Evolutionary conservation across 169 alveolate species (phyloP), one percentile per base, ranked within the genome.

Genomic region (Sarcocystis neurona): DNA sequence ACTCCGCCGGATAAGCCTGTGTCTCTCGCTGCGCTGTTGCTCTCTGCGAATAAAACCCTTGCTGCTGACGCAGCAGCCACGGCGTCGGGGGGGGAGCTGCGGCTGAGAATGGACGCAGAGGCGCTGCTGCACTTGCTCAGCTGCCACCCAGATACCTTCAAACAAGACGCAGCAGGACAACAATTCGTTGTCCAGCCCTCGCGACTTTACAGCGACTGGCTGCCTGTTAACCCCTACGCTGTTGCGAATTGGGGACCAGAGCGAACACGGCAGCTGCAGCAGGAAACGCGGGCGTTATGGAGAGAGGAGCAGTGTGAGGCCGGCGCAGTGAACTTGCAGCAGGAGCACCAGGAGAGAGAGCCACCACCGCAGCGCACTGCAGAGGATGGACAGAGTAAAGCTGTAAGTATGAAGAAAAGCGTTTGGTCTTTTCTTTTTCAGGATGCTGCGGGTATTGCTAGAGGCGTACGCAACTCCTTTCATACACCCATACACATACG

Each of bases 111-210:
- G 39, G 70, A 58, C n/a, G 70, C 70, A 32, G 70, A 58, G 18
- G 70, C 4, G 18, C 70, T 58, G 39, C 70, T 58, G n/a, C 70
- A 58, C 70, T 2, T 58, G 70, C 70, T 58, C n/a, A 58, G 70
- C 18, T 34, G 18, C 30, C 70, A 58, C 70, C 39, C 39, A 2
- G 70, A 58, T 2, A 27, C n/a, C 23, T 58, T 58, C 23, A 58
- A 58, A 32, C 70, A 58, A 58, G 70, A 58, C 70, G 70, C 70
- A 58, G 70, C 4, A 2, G 70, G 70, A 5, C 39, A 58, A 32
- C 18, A 10, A 1, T 58, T 58, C 70, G 18, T 27, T 10, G 70
- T 58, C 30, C 18, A 58, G 4, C 70, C 70, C 39, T 58, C 70
- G 18, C 39, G 39, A 5, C 39, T 58, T 27, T 58, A 58, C 70